Base-by-base conservation (phyloP, 768 basidiomycete genomes). In the Boletus rubropictus region DNA sequence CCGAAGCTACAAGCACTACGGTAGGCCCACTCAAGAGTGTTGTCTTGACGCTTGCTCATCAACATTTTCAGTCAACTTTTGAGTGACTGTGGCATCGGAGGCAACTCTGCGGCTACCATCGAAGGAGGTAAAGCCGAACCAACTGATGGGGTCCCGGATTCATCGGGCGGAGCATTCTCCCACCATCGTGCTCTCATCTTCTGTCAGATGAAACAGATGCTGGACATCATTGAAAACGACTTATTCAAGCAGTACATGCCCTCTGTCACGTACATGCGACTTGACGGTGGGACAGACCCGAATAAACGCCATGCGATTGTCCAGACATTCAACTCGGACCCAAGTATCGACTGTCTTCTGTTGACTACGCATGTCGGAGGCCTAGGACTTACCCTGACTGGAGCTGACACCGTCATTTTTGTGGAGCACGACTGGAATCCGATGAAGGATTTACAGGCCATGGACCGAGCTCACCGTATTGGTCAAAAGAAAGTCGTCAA, bases 401-500 rank as follows among this genome's bases (percentile, higher is more conserved):
- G 96, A 18, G 96, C 96, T 7, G 96, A 99, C 64, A 99, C 96
- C 1, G 96, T 99, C 48, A 96, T 99, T 53, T 99, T 99, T 59
- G 91, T 99, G 43, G 96, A 99, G 64, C 96, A 99, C 59, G 96
- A 99, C 65, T 99, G 96, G 96, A 99, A 99, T 65, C 96, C 96
- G 7, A 96, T 95, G 93, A 98, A 98, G 66, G 96, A 99, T 71
- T 71, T 98, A 6, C 96, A 99, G 62, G 96, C 96, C 7, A 99
- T 99, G 96, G 96, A 99, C 63, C 80, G 96, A 48, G 96, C 96
- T 1, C 96, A 98, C 69, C 85, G 96, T 44, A 85, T 98, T 31
- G 96, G 96, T 6, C 96, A 99, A 71, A 98, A 96, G 75, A 92
- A 93, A 67, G 95, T 98, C 12, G 96, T 99, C 24, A 98, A 98